Conservation (phyloP, 805 yeast genomes). For the Candida ponderosae region DNA sequence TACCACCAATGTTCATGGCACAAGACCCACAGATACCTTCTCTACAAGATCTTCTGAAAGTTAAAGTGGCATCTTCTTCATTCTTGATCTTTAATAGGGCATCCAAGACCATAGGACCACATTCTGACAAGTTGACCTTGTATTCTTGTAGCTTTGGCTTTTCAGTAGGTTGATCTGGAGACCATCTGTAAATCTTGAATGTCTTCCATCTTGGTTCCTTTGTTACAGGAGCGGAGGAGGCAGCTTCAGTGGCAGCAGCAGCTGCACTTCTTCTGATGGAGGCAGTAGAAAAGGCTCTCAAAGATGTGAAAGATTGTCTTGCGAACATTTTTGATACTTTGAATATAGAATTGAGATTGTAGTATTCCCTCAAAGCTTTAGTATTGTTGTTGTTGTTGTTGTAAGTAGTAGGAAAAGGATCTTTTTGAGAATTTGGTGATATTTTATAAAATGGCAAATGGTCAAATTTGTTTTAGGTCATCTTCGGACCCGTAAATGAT, state of each 20-base stretch:
- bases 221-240: constrained; percentile 9
- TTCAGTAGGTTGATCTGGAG: constrained; percentile 90
- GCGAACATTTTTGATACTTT: constrained; percentile 1
- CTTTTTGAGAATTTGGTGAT: background rate
- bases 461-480: constrained; percentile 4
- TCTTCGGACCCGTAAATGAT: constrained; percentile 9
- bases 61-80: constrained; percentile 92
- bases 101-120: constrained; percentile 98
- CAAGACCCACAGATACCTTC: constrained; percentile 99
- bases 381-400: no score
- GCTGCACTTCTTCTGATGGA: constrained; percentile 28
- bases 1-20: constrained; percentile 98
- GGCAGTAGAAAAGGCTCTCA: background rate
- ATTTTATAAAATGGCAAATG: background rate
- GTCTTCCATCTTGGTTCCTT: constrained; percentile 59
- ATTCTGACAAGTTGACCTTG: constrained; percentile 76
- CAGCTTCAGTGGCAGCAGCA: constrained; percentile 36
- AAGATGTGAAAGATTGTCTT: background rate
- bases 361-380: no score
- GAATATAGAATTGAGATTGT: background rate
- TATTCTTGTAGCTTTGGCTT: constrained; percentile 84
- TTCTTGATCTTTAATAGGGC: constrained; percentile 91
- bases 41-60: constrained; percentile 97
- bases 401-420: background rate
- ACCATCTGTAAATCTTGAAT: constrained; percentile 96